A percentile compares a stretch with the other conserved stretches of the same genome.
These are phyloP conservation scores for Oxalis stricta DNA, from an alignment of 441 rosid genomes.

Conservation along the genomic window DNA sequence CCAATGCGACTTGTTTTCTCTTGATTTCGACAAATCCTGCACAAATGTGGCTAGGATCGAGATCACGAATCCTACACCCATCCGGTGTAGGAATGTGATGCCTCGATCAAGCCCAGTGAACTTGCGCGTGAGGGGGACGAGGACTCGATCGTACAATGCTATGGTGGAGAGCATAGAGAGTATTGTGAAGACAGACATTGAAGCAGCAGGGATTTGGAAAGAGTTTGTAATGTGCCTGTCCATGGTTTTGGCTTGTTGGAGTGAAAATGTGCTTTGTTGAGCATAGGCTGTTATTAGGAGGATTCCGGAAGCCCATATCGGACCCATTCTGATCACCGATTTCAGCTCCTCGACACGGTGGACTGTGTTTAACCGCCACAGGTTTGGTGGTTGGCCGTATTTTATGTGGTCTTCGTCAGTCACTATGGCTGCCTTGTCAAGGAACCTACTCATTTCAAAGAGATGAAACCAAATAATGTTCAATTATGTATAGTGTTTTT, in stretches of 20 bases:
- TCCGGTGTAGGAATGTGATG: constrained; percentile 58
- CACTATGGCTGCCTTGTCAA: constrained; percentile 76
- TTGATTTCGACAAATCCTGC: constrained; percentile 65
- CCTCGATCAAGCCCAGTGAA: constrained; percentile 79
- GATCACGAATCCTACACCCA: constrained; percentile 76
- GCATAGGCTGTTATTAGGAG: constrained; percentile 77
- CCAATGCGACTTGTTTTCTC: constrained; percentile 43
- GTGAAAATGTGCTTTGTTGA: constrained; percentile 75
- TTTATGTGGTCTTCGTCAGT: constrained; percentile 42
- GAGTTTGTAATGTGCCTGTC: constrained; percentile 51
- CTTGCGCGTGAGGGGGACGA: constrained; percentile 37
- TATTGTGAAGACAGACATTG: constrained; percentile 82
- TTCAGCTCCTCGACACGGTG: constrained; percentile 91
- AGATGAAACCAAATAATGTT: background rate
- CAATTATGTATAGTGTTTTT: too few relatives aligned
- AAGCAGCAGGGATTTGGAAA: constrained; percentile 78
- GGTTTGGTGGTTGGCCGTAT: constrained; percentile 33
- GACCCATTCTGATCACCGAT: constrained; percentile 79
- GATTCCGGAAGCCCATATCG: constrained; percentile 83
- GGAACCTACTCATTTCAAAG: constrained; percentile 30
- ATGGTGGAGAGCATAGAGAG: constrained; percentile 66
- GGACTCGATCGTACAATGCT: constrained; percentile 48
- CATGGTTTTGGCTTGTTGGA: constrained; percentile 90
- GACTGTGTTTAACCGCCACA: constrained; percentile 69
- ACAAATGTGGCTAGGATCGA: constrained; percentile 66